Base-by-base conservation (phyloP, 1,139 yeast species). In the Nakaseomyces glabratus region DNA sequence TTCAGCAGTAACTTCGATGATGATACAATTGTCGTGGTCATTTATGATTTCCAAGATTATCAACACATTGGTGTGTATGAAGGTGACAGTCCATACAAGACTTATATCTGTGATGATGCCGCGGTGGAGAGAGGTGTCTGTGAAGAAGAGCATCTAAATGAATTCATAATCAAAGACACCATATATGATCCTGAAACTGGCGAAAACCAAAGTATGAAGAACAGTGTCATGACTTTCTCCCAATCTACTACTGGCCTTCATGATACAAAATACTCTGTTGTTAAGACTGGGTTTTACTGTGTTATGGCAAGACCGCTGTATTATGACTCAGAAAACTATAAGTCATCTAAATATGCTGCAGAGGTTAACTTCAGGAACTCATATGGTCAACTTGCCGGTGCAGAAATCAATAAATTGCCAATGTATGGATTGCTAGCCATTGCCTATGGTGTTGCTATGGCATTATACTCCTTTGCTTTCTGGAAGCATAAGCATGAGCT, bases 351-450 rank as follows among this genome's bases (percentile, higher is more conserved):
- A 29, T 90, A 79, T 57, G 59, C 66, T 35, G 84, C 90, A 9
- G 61, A 63, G 16, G 78, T 81, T 26, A 76, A 77, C 50, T 90
- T 84, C 61, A 93, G 85, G 62, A 88, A 86, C 60, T 84, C 97
- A 2, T 90, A 71, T 60, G 98, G 98, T 37, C 73, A 82, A 43
- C 66, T 90, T 41, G 73, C 93, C 24, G 98, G 95, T 4, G 68
- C 90, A 35, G 95, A 90, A 57, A 80, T 85, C 45, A 95, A 97
- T 17, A 85, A 88, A 52, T 68, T 90, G 44, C 86, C 95, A 4
- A 75, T 88, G 23, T 93, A 84, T 56, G 97, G 95, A 1, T 73
- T 82, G 17, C 67, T 88, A 47, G 84, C 96, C 1, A 66, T 90
- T 35, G 76, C 82, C 33, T 93, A 90, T 55, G 84, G 82, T 10